Evolutionary conservation across 805 yeast genomes (phyloP).

Genomic region (Torulaspora quercuum): DNA sequence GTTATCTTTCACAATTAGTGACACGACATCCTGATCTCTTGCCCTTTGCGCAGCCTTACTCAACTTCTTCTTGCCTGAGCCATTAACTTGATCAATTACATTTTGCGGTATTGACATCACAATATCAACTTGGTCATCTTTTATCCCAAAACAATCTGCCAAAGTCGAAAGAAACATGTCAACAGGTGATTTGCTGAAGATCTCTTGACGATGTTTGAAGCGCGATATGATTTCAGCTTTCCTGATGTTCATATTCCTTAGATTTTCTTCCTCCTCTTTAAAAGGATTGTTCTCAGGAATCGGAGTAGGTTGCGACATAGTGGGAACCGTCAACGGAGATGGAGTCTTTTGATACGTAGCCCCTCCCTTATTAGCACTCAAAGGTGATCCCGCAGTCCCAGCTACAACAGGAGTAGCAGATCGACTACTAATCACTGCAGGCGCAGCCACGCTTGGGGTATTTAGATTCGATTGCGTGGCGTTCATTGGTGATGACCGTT

Average conservation of each 20-base stretch:
- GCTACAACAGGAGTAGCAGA: conserved; percentile 24
- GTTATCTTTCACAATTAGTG: conserved; percentile 24
- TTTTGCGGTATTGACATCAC: conserved; percentile 26
- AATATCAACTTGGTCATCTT: conserved; percentile 29
- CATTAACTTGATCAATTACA: conserved; percentile 31
- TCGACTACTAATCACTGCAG: conserved; percentile 16
- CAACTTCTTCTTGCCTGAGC: conserved; percentile 35
- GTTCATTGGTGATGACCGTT: conserved; percentile 19
- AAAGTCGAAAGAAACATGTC: conserved; percentile 35
- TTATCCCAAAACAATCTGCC: conserved; percentile 34
- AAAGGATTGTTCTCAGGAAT: conserved; percentile 26
- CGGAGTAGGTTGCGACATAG: conserved; percentile 10
- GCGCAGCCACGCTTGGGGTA: conserved; percentile 16
- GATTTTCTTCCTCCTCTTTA: conserved; percentile 32
- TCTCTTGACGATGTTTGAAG: conserved; percentile 36
- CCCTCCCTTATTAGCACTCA: conserved; percentile 5
- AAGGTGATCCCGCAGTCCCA: conserved; percentile 19
- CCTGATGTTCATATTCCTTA: conserved; percentile 29
- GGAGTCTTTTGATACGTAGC: conserved; percentile 17
- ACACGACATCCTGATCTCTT: conserved; percentile 34
- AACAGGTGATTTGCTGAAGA: conserved; percentile 30
- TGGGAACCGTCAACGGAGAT: conserved; percentile 22
- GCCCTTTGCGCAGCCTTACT: conserved; percentile 33
- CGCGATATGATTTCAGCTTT: conserved; percentile 35
- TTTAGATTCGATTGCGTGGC: conserved; percentile 14